phyloP scores from a whole-genome alignment of 345 rosid genomes.

The Citropsis articulata region DNA sequence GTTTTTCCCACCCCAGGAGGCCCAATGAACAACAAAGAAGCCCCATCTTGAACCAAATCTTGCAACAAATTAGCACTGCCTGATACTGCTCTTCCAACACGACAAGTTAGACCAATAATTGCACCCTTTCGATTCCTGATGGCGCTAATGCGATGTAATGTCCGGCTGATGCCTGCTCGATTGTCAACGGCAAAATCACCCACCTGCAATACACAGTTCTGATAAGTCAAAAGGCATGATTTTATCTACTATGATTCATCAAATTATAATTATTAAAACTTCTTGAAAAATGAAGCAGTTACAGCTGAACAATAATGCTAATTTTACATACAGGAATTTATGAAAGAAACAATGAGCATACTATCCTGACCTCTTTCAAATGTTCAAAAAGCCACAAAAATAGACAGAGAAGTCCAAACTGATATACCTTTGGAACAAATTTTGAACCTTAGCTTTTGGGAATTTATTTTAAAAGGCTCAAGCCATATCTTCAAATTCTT shows the following conservation, averaged over 20 bases:
- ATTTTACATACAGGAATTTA: not conserved
- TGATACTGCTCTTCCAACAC: conserved; percentile 82
- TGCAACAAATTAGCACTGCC: conserved; percentile 75
- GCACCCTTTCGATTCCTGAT: conserved; percentile 71
- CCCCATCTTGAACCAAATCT: conserved; percentile 75
- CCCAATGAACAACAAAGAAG: conserved; percentile 83
- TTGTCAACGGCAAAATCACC: conserved; percentile 87
- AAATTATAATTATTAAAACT: not conserved
- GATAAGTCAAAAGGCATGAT: not conserved
- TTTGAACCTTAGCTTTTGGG: not conserved
- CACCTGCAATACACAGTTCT: conserved; percentile 43
- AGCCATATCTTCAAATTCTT: not conserved
- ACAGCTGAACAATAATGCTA: not conserved
- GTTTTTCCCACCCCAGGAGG: conserved; percentile 98
- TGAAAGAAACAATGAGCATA: not conserved
- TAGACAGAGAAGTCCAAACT: not conserved
- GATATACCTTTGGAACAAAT: not conserved
- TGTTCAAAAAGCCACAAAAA: not conserved
- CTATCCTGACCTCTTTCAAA: not conserved
- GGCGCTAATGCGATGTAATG: conserved; percentile 87
- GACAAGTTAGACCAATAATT: conserved; percentile 87
- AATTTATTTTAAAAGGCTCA: not conserved
- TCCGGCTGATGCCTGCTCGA: conserved; percentile 88
- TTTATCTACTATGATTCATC: not conserved
- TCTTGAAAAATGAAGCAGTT: not conserved